These are phyloP conservation scores for Hanseniaspora occidentalis DNA, from an alignment of 805 yeast genomes.

Conservation along the genomic window DNA sequence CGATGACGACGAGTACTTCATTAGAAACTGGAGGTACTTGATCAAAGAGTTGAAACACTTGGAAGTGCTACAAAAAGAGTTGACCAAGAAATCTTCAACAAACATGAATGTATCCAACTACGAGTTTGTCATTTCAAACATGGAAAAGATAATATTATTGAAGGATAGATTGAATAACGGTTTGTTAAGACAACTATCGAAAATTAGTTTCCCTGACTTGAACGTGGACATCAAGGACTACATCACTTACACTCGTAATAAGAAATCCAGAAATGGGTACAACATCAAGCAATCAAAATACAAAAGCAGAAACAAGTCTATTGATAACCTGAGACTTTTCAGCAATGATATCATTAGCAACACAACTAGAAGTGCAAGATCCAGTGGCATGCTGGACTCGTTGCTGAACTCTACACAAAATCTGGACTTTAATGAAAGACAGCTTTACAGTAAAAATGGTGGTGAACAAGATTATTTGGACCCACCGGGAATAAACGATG, in stretches of 20 bases:
- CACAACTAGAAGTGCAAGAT: slow-evolving; percentile 8
- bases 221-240: background rate
- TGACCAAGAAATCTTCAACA: background rate
- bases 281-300: background rate
- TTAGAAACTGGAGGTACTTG: slow-evolving; percentile 1
- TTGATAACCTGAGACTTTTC: background rate
- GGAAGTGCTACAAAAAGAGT: background rate
- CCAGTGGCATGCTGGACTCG: slow-evolving; percentile 8
- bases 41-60: background rate
- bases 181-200: background rate
- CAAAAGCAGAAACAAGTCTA: background rate
- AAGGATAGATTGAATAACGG: background rate
- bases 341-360: slow-evolving; percentile 1
- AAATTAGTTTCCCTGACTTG: slow-evolving; percentile 1
- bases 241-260: background rate
- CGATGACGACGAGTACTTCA: background rate
- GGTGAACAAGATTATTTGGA: too few relatives aligned
- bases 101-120: background rate
- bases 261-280: background rate
- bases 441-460: too few relatives aligned
- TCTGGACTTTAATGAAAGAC: too few relatives aligned
- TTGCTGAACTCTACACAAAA: background rate
- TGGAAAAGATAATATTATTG: background rate
- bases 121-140: background rate
- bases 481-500: too few relatives aligned